Base-by-base conservation (phyloP, 2,329 filamentous ascomycete genomes). In the Ustulina deusta region DNA sequence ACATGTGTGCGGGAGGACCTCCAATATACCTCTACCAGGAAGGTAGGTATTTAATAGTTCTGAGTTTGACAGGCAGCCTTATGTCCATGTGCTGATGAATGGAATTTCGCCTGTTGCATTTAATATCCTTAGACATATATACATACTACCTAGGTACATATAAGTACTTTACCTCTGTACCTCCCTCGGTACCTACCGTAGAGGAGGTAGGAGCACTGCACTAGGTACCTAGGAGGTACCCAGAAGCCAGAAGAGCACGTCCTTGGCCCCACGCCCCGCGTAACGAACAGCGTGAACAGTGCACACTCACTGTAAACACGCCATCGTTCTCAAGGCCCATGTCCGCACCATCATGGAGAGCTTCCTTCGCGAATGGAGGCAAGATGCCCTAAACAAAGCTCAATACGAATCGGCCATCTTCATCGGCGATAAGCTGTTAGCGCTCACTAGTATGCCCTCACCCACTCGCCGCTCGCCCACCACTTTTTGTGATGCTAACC, bases 401-500 rank as follows among this genome's bases (percentile, higher is more conserved):
- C 96, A 99, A 79, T 94, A 97, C 80, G 95, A 98, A 72, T 93
- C 95, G 38, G 96, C 96, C 77, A 95, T 98, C 75, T 98, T 97
- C 79, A 93, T 98, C 72, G 96, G 94, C 71, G 96, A 99, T 86
- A 99, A 99, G 84, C 86, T 99, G 74, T 86, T 98, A 65, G 96
- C 96, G 65, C 85, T 99, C 77, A 98, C 95, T 42, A 93, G 95
- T 97, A 81, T 73, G 89, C 81, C 44, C n/a, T 34, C n/a, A 56
- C 55, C 17, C 15, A 20, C 17, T 32, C 61, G 49, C 38, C 36
- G 46, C 49, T 61, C 72, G 22, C 52, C 27, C n/a, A 42, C 60
- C 44, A 36, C 5, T 46, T 1, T 15, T 20, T 38, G 36, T 40
- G 36, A 58, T 68, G 42, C 67, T 75, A 42, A 72, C 63, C 54